A percentile compares a stretch with the other conserved stretches of the same genome.
phyloP scores from a whole-genome alignment of 2,329 filamentous ascomycete genomes.

The Ceratocystis variospora region DNA sequence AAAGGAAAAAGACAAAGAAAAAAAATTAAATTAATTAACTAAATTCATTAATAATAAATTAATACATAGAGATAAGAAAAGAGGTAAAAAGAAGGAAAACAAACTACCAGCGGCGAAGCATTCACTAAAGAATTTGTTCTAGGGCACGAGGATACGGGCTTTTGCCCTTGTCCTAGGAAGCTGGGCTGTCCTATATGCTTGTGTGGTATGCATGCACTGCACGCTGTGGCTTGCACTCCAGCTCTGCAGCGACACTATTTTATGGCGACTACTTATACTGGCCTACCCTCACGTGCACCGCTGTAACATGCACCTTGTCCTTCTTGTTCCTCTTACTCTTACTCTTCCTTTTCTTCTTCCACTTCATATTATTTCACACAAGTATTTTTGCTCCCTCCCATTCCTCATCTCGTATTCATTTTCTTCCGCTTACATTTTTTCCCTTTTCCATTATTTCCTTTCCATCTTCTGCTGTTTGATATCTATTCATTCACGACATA shows the following conservation, averaged over 20 bases:
- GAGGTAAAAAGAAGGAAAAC: not conserved
- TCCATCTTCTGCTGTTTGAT: not conserved
- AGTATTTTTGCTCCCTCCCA: not conserved
- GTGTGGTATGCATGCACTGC: not conserved
- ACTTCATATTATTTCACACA: conserved; percentile 4
- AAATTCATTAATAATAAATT: too few species aligned
- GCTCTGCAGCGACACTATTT: not conserved
- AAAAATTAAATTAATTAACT: too few species aligned
- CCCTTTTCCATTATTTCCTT: not conserved
- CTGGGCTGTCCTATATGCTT: not conserved
- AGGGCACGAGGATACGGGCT: not conserved
- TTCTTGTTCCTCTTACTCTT: too few species aligned
- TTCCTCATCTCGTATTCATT: conserved; percentile 5
- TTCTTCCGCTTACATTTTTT: not conserved
- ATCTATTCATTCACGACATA: not conserved
- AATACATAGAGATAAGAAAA: too few species aligned
- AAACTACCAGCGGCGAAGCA: not conserved
- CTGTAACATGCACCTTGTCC: too few species aligned
- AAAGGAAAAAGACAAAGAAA: too few species aligned
- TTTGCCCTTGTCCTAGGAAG: not conserved
- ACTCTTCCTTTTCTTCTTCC: not conserved
- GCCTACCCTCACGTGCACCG: too few species aligned
- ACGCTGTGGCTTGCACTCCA: not conserved
- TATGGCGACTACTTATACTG: too few species aligned
- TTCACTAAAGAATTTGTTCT: not conserved